A percentile compares a stretch with the other conserved stretches of the same genome.
These are phyloP conservation scores for Claviceps capensis DNA, from an alignment of 2,329 filamentous ascomycete genomes.

Conservation along the genomic window DNA sequence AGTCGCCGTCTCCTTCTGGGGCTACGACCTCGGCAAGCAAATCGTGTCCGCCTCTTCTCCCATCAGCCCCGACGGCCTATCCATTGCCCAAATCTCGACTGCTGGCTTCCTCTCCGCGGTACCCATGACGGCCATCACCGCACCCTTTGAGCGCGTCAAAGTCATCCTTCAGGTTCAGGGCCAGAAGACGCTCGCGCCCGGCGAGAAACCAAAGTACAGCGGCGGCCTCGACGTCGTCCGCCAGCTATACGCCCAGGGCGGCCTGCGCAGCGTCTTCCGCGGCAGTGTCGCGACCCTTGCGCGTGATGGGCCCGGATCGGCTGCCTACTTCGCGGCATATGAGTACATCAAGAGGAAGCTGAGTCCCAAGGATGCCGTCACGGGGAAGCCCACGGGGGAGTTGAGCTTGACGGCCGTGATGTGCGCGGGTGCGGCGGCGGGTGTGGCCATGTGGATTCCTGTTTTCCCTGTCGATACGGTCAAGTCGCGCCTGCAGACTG, in stretches of 20 bases:
- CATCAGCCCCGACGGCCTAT: constrained; percentile 56
- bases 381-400: constrained; percentile 60
- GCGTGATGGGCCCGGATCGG: constrained; percentile 81
- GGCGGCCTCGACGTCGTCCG: constrained; percentile 83
- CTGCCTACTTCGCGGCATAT: constrained; percentile 95
- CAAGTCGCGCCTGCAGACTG: constrained; percentile 87
- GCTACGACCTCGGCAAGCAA: constrained; percentile 89
- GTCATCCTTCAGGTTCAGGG: constrained; percentile 96
- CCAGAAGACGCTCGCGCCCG: constrained; percentile 74
- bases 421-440: constrained; percentile 75
- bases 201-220: constrained; percentile 83
- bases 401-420: constrained; percentile 74
- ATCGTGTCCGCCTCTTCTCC: constrained; percentile 59
- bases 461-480: constrained; percentile 97
- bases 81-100: constrained; percentile 75
- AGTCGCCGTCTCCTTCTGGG: constrained; percentile 66
- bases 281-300: constrained; percentile 84
- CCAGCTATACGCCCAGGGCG: constrained; percentile 85
- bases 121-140: constrained; percentile 96
- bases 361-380: constrained; percentile 65
- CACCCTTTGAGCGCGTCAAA: constrained; percentile 96
- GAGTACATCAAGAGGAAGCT: constrained; percentile 84
- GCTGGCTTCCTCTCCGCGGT: constrained; percentile 97
- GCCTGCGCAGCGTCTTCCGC: constrained; percentile 82
- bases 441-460: constrained; percentile 98